Evolutionary conservation across 257 asterid genomes (phyloP).

Genomic region (Nicotiana paniculata): DNA sequence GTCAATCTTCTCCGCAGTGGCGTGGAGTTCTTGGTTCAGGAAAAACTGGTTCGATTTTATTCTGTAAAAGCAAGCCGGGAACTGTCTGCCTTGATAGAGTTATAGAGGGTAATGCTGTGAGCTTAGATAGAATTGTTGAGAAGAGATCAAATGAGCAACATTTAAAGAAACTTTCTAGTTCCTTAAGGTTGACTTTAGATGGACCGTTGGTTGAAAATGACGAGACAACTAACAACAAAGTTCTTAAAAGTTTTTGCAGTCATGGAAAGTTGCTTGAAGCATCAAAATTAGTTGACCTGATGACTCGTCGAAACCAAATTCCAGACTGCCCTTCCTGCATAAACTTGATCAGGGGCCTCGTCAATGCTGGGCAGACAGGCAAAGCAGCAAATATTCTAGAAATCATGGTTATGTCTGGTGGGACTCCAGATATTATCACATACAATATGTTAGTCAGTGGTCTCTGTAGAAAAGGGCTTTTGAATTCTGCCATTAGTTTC

Average conservation of each 20-base stretch:
- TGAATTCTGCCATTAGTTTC: constrained; percentile 49
- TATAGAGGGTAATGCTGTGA: constrained; percentile 23
- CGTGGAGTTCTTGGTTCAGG: constrained; percentile 18
- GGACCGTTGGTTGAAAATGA: constrained; percentile 53
- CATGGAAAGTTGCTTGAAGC: constrained; percentile 60
- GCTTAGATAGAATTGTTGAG: constrained; percentile 16
- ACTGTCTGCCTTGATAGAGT: constrained; percentile 35
- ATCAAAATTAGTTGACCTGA: constrained; percentile 50
- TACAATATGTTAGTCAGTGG: constrained; percentile 83
- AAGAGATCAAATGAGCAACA: constrained; percentile 20
- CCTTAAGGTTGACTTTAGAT: constrained; percentile 23
- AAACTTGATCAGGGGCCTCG: constrained; percentile 75
- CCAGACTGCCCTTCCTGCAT: constrained; percentile 61
- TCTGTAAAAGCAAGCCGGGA: constrained; percentile 31
- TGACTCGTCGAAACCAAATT: constrained; percentile 79
- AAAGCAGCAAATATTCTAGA: constrained; percentile 63
- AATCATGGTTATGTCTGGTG: constrained; percentile 80
- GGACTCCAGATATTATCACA: constrained; percentile 78
- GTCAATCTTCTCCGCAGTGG: constrained; percentile 17
- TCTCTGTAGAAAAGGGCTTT: constrained; percentile 54
- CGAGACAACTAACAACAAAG: constrained; percentile 58
- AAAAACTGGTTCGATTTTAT: constrained; percentile 18
- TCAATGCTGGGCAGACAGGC: constrained; percentile 38
- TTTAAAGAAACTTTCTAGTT: constrained; percentile 24
- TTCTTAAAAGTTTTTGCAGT: constrained; percentile 56